phyloP scores from a whole-genome alignment of 257 asterid genomes.

The Echites panduratus region DNA sequence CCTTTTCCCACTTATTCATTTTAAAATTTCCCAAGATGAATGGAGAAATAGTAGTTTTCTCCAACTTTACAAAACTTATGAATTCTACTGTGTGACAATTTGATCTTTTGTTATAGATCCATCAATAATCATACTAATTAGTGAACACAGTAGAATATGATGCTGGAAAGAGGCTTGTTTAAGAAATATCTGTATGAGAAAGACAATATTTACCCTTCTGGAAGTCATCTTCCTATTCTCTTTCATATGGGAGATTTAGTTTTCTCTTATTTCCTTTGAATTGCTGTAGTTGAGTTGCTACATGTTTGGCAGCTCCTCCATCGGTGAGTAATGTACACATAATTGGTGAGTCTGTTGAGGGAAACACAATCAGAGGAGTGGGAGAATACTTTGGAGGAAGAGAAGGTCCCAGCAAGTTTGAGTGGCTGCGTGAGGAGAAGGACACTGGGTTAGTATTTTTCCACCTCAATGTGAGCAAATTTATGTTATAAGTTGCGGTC shows the following conservation, averaged over 20 bases:
- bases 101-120: neutral
- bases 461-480: neutral
- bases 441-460: slow-evolving; percentile 59
- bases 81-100: neutral
- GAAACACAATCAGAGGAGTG: slow-evolving; percentile 56
- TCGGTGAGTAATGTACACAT: slow-evolving; percentile 68
- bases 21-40: neutral
- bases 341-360: slow-evolving; percentile 80
- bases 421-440: slow-evolving; percentile 80
- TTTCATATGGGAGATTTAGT: neutral
- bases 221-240: neutral
- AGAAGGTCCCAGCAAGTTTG: slow-evolving; percentile 97
- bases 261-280: slow-evolving; percentile 1
- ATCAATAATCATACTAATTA: neutral
- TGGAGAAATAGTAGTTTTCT: neutral
- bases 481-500: neutral
- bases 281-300: slow-evolving; percentile 1
- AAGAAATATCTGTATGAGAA: neutral
- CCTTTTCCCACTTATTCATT: neutral
- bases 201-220: neutral
- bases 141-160: neutral
- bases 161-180: neutral
- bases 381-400: slow-evolving; percentile 96
- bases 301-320: slow-evolving; percentile 71
- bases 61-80: neutral